Base-by-base conservation (phyloP, 2,329 filamentous ascomycete genomes). In the Fusarium abutilonis region DNA sequence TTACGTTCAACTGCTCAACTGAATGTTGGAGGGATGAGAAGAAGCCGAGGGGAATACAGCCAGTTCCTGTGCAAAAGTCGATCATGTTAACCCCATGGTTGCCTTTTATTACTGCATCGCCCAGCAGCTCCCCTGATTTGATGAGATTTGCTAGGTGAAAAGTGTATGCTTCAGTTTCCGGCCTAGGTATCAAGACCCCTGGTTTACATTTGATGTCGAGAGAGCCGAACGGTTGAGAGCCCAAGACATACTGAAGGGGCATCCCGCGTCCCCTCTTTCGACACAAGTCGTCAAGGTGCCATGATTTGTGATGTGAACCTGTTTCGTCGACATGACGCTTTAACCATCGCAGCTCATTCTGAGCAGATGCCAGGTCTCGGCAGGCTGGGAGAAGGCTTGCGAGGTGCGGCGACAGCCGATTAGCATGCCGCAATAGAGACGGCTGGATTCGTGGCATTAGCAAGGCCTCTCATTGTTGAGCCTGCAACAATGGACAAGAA, bases 41-140 rank as follows among this genome's bases (percentile, higher is more conserved):
- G 7, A 97, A 81, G 4, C 92, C 83, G 9, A 98, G 83, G 0
- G 92, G 85, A 62, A 98, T 96, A 76, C 94, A 97, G 5, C 95
- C 95, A 6, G 91, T 92, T 9, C 95, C 95, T 0, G 92, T 93
- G 75, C 95, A 98, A 28, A 97, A 80, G 74, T 99, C 95, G 9
- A 97, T 75, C 36, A 98, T 79, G 11, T 82, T 83, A 11, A 96
- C 67, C 14, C 70, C 60, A 67, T 53, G 36, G 8, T 53, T 34
- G 4, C 31, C 19, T 15, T 41, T 31, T 11, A 66, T 61, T 36
- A 50, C n/a, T 7, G 36, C 34, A 15, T 40, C 41, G n/a, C 52
- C 49, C 36, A 63, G 39, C 5, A 68, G 43, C 23, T 46, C 26
- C 13, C 56, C 61, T 8, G 60, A 64, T 47, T 72, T 73, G 58